Conservation (phyloP, 1,284 basidiomycete species). For the Cryptococcus sp. region DNA sequence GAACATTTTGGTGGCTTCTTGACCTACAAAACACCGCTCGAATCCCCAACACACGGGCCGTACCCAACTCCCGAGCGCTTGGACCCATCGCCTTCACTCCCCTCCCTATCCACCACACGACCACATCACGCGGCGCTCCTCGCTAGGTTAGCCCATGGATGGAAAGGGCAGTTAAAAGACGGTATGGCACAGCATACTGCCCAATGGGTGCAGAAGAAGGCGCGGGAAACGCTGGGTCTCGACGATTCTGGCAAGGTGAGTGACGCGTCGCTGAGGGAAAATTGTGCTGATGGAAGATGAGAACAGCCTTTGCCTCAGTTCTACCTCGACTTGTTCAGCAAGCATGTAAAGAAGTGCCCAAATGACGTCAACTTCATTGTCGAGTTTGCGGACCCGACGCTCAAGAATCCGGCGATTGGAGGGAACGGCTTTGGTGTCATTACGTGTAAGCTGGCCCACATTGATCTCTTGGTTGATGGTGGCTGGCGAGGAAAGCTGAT, state of each 20-base stretch:
- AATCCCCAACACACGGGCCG: no score
- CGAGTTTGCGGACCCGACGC: conserved; percentile 26
- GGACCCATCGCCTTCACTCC: no score
- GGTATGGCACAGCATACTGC: no score
- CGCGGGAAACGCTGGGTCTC: conserved; percentile 11
- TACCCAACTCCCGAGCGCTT: no score
- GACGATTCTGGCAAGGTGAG: conserved; percentile 14
- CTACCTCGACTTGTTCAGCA: conserved; percentile 18
- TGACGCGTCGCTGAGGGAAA: background rate
- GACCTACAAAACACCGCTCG: no score
- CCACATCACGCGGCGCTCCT: no score
- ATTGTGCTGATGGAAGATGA: background rate
- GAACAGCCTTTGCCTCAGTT: conserved; percentile 23
- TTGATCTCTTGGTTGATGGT: no score
- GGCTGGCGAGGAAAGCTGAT: conserved; percentile 7
- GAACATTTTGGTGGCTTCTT: no score
- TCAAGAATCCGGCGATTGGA: conserved; percentile 14
- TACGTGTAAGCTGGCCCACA: conserved; percentile 30
- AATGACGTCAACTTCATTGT: conserved; percentile 39
- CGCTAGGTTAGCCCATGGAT: no score
- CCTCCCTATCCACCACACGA: no score
- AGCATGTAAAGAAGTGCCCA: conserved; percentile 24
- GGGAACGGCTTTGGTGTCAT: conserved; percentile 40
- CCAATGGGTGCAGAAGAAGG: background rate
- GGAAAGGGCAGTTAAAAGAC: background rate